Evolutionary conservation across 2,329 filamentous ascomycete species (phyloP), one percentile per base, ranked within the genome.

Genomic region (Grosmannia serpens): DNA sequence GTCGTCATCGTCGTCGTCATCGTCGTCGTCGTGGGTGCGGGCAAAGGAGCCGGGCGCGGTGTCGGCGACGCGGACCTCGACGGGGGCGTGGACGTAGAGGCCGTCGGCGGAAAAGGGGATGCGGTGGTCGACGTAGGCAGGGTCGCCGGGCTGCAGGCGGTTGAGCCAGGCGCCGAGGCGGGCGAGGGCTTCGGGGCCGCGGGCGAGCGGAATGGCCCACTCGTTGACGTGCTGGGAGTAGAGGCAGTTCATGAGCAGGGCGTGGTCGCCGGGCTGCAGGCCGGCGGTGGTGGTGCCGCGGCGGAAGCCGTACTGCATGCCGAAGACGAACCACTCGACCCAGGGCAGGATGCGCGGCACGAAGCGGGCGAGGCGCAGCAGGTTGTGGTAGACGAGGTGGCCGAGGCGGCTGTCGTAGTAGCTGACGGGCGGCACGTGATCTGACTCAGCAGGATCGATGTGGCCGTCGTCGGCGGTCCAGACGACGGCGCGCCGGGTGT

Each of bases 221-320:
- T 99, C 94, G 70, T 99, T 96, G 64, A 99, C 94, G 66, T 90
- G 96, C 69, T 99, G 94, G n/a, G 88, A 92, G 76, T 96, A 99
- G 7, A 97, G 81, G 68, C 94, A 99, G 75, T 99, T 94, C 88
- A 99, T 92, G 56, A 96, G 78, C 52, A 97, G 81, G 15, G 91
- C 92, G 63, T 86, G 77, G 60, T 87, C 84, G 62, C 87, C 88
- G 26, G 87, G 84, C 71, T 96, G 88, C 22, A 96, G 82, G 7
- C 87, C 92, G 56, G 79, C 78, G 3, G 78, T 80, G 55, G 84
- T 84, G 61, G 89, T 82, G 38, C 77, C 77, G 64, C 68, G 65
- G 24, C 61, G 50, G 78, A 96, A 96, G 56, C 92, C 92, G 70
- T 96, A 97, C 71, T 97, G 91, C 88, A 97, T 90, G 65, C 91